Percentiles rank a stretch among this genome's conserved stretches.
Evolutionary conservation across 768 basidiomycete species (phyloP).

Genomic region (Serendipita indica): DNA sequence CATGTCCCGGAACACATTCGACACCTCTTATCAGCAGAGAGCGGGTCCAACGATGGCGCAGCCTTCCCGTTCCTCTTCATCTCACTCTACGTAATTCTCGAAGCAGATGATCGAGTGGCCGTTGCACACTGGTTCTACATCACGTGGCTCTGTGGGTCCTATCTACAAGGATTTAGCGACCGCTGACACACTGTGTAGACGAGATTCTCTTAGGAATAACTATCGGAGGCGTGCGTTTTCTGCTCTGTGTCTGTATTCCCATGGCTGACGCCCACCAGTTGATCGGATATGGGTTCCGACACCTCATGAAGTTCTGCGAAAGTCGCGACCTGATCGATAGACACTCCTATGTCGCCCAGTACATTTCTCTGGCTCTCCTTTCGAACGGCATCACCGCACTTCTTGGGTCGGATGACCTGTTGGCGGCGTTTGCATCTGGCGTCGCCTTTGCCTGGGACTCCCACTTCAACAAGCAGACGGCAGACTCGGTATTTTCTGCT

Average conservation of each 20-base stretch:
- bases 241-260: neutral
- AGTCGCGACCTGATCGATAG: conserved; percentile 76
- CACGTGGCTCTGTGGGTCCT: conserved; percentile 66
- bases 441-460: conserved; percentile 95
- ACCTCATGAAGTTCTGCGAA: conserved; percentile 90
- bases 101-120: conserved; percentile 42
- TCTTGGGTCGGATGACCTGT: conserved; percentile 82
- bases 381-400: conserved; percentile 74
- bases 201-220: conserved; percentile 57
- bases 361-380: conserved; percentile 67
- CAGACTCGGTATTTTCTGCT: conserved; percentile 88
- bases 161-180: conserved; percentile 11
- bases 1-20: conserved; percentile 83
- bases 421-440: conserved; percentile 90
- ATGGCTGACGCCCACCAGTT: neutral
- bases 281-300: conserved; percentile 64
- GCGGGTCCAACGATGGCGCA: conserved; percentile 92
- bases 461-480: conserved; percentile 85
- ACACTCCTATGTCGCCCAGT: conserved; percentile 90
- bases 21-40: conserved; percentile 71
- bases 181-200: conserved; percentile 30
- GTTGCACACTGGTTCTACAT: conserved; percentile 77
- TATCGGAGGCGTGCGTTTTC: conserved; percentile 39
- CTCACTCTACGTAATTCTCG: conserved; percentile 72
- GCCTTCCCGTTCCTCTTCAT: conserved; percentile 91